phyloP scores from a whole-genome alignment of 2,329 filamentous ascomycete species.

The Colletotrichum lindemuthianum region DNA sequence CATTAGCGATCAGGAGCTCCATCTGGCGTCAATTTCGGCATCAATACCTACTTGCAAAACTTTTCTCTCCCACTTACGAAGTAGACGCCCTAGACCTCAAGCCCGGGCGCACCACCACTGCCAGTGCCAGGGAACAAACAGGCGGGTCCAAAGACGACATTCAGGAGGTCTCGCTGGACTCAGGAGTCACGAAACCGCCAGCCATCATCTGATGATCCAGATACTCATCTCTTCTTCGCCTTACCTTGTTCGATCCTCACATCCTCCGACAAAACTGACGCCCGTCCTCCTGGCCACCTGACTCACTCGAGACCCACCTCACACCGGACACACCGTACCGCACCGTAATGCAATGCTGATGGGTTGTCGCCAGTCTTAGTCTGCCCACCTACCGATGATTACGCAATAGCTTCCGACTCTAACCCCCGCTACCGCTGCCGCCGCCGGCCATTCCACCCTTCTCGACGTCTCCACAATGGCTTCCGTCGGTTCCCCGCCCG shows the following conservation, averaged over 20 bases:
- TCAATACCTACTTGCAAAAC: not conserved
- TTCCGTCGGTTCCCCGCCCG: conserved; percentile 37
- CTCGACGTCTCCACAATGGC: conserved; percentile 33
- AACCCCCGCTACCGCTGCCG: conserved; percentile 3
- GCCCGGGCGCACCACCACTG: not conserved
- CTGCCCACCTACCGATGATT: conserved; percentile 30
- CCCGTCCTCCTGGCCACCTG: too few species aligned
- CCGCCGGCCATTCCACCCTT: conserved; percentile 6
- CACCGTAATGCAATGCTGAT: too few species aligned
- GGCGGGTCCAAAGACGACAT: too few species aligned
- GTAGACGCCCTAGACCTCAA: not conserved
- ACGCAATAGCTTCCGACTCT: conserved; percentile 32
- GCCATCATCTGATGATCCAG: too few species aligned
- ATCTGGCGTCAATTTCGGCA: conserved; percentile 5
- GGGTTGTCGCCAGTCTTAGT: not conserved
- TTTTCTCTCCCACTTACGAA: not conserved
- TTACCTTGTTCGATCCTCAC: too few species aligned
- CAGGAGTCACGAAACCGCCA: too few species aligned
- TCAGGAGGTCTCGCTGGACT: too few species aligned
- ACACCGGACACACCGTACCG: too few species aligned
- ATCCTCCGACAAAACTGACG: too few species aligned
- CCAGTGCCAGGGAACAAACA: not conserved
- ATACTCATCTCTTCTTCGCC: too few species aligned
- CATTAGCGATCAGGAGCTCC: conserved; percentile 26
- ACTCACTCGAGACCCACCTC: too few species aligned